phyloP scores from a whole-genome alignment of 176 grass and related monocot genomes.

The Echinochloa phyllopogon region DNA sequence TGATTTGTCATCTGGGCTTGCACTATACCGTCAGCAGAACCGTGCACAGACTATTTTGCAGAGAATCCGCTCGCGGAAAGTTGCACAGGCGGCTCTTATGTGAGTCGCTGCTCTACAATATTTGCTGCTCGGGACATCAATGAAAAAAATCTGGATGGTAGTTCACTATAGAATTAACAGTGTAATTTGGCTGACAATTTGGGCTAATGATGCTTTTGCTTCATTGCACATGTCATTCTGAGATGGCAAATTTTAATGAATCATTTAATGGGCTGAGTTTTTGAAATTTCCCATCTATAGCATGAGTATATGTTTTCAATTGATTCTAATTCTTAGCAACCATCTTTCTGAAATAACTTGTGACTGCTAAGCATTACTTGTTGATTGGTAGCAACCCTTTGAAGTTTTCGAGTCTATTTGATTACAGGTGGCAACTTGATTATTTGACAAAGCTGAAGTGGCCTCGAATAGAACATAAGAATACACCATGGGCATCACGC shows the following conservation, averaged over 20 bases:
- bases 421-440: slow-evolving; percentile 94
- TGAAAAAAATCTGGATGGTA: slow-evolving; percentile 47
- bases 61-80: slow-evolving; percentile 84
- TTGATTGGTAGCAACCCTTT: slow-evolving; percentile 45
- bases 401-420: slow-evolving; percentile 64
- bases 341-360: slow-evolving; percentile 35
- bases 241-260: slow-evolving; percentile 47
- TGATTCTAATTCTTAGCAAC: slow-evolving; percentile 30
- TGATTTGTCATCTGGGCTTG: slow-evolving; percentile 74
- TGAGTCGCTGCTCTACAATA: slow-evolving; percentile 83
- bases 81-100: slow-evolving; percentile 92
- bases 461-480: slow-evolving; percentile 74
- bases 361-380: slow-evolving; percentile 31
- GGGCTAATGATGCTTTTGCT: slow-evolving; percentile 46
- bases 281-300: slow-evolving; percentile 23
- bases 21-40: slow-evolving; percentile 79
- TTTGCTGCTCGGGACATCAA: slow-evolving; percentile 51
- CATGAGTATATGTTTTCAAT: slow-evolving; percentile 21
- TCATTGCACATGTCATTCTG: slow-evolving; percentile 46
- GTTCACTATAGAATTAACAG: slow-evolving; percentile 42
- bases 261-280: slow-evolving; percentile 44
- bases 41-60: slow-evolving; percentile 86
- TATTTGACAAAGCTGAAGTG: slow-evolving; percentile 93
- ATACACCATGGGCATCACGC: slow-evolving; percentile 83
- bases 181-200: slow-evolving; percentile 56